Conservation (phyloP, 164 flowering plant genomes). For the Vitis riparia region DNA sequence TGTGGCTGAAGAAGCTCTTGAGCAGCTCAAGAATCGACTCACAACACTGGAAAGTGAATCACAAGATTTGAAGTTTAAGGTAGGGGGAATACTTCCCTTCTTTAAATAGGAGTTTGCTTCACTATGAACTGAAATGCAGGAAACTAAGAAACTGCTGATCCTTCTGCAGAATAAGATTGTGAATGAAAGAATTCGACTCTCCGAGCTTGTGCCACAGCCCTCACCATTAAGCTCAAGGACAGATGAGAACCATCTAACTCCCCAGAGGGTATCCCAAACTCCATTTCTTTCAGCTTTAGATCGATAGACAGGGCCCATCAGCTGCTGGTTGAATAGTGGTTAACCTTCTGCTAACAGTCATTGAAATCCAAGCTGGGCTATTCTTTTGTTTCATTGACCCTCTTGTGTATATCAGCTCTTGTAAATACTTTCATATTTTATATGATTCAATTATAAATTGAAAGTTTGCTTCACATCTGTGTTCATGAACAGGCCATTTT, state of each 20-base stretch:
- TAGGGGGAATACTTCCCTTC: constrained; percentile 8
- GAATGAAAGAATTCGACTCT: constrained; percentile 53
- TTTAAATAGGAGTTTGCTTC: constrained; percentile 1
- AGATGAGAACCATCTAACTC: constrained; percentile 39
- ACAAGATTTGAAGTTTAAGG: constrained; percentile 68
- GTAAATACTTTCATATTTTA: neutral
- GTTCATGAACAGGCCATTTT: neutral
- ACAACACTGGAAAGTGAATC: constrained; percentile 57
- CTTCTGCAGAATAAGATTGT: constrained; percentile 53
- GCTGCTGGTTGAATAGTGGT: neutral
- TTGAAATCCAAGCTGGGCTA: constrained; percentile 1
- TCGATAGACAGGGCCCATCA: constrained; percentile 25
- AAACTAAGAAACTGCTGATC: neutral
- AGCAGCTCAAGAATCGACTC: constrained; percentile 47
- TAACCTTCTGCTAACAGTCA: constrained; percentile 25
- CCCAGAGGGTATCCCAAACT: constrained; percentile 31
- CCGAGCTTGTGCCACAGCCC: constrained; percentile 55
- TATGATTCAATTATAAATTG: neutral
- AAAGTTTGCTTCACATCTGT: neutral
- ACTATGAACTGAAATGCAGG: neutral
- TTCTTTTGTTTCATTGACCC: neutral
- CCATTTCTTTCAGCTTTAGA: constrained; percentile 56
- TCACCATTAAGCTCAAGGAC: constrained; percentile 46
- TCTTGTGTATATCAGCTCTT: constrained; percentile 1
- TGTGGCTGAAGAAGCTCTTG: constrained; percentile 78